Conservation (phyloP, 179 eudicot species). For the Drosera spatulata region DNA sequence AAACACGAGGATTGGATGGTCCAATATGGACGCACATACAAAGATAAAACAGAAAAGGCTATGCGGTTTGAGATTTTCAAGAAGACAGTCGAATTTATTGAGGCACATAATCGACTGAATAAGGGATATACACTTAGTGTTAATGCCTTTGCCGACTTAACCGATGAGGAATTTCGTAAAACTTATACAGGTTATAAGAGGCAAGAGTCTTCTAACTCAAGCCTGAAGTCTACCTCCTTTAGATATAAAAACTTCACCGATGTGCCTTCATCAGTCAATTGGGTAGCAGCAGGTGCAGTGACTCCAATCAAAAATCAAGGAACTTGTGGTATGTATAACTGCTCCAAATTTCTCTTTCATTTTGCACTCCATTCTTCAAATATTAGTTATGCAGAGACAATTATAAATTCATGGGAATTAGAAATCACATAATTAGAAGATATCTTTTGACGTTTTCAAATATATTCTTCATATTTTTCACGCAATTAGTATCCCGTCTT, state of each 20-base stretch:
- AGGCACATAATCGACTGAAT: background rate
- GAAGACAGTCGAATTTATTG: conserved; percentile 9
- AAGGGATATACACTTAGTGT: background rate
- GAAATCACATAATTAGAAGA: background rate
- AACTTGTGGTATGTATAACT: conserved; percentile 15
- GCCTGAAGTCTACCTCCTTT: background rate
- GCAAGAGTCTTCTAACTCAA: background rate
- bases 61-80: no score
- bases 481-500: background rate
- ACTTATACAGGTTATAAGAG: conserved; percentile 14
- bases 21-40: conserved; percentile 11
- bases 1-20: conserved; percentile 22
- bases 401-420: background rate
- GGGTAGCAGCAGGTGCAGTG: conserved; percentile 27
- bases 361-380: background rate
- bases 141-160: conserved; percentile 14
- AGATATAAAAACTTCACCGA: conserved; percentile 9
- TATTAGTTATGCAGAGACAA: background rate
- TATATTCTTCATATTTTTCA: no score
- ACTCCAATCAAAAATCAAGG: conserved; percentile 27
- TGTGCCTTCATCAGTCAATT: conserved; percentile 19
- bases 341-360: background rate
- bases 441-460: background rate
- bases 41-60: conserved; percentile 9
- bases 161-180: conserved; percentile 17